Evolutionary conservation across 2,329 filamentous ascomycete species (phyloP), one percentile per base, ranked within the genome.

Genomic region (Seiridium cupressi): DNA sequence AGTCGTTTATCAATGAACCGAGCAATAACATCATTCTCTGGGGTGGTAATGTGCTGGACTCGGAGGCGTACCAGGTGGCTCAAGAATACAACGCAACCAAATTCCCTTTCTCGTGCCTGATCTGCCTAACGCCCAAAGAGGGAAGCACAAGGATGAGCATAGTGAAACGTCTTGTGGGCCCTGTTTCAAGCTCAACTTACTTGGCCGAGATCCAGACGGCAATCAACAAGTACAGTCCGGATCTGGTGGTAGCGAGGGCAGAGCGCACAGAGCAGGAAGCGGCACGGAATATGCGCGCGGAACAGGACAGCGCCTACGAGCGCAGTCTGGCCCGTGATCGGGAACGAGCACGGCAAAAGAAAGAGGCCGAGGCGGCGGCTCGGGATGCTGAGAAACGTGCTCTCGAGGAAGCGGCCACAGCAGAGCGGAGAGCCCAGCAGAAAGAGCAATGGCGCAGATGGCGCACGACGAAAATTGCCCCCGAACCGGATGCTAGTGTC

Each of bases 301-400:
- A 97, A 73, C 95, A 99, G 73, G 93, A 98, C 72, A 90, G 87
- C 8, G 95, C 95, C 0, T 99, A 99, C 73, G 93, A 99, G 76
- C 87, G 93, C 62, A 96, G 92, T 0, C 80, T 99, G 36, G 94
- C 93, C 8, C 87, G 88, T 62, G 95, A 99, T 74, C 84, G 93
- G 44, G 93, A 97, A 73, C 89, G 94, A 26, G 90, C 91, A 0
- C 83, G 91, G 38, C 86, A 89, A 72, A 86, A 86, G 71, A 85
- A 85, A 55, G 93, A 96, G 72, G 92, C 90, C 2, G 92, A 92
- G 60, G 85, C 84, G 26, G 84, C 85, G 0, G 84, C 85, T 1
- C 90, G 89, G 18, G 85, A 84, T 64, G 89, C 87, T 10, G 86
- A 88, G 65, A 85, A 86, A 66, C 81, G 79, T 47, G 85, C 85